Base-by-base conservation (phyloP, 805 yeast species). In the Schwanniomyces polymorphus region DNA sequence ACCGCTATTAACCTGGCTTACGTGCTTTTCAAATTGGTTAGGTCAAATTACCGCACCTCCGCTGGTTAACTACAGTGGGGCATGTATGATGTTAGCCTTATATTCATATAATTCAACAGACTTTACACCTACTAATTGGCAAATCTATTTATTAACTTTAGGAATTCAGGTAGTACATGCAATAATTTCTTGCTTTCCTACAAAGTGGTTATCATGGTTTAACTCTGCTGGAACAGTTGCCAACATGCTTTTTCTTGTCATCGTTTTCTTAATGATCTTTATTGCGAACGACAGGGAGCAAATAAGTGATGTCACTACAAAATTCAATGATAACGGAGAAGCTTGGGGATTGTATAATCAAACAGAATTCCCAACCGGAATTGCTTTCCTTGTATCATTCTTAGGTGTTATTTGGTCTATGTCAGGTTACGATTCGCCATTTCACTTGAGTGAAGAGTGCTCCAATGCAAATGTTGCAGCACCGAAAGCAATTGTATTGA, bases 371-470 rank as follows among this genome's bases (percentile, higher is more conserved):
- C 84, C 86, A n/a, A 71, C 72, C 42, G 88, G 88, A 46, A 70
- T 82, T 43, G 76, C 84, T 25, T 69, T 80, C 56, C 62, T 84
- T 46, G 72, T 80, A 74, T 70, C 81, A 6, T 81, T 81, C 63
- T 60, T 80, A 57, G 82, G 85, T n/a, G 84, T 78, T 33, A 79
- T 81, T 48, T 82, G 86, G 86, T 80, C 85, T 33, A 84, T 85
- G 88, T 77, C 85, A 40, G 90, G 89, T 21, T 86, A 82, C 58
- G 90, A 85, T 59, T 81, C 87, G 17, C 87, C 90, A 0, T 85
- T 84, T 70, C 90, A 86, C 57, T 68, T 85, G 50, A 75, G 87
- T n/a, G 91, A 85, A 65, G 91, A 85, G 57, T 80, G 85, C 54
- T 67, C 82, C 43, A 83, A 84, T 58, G 86, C 88, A 5, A 68